These are phyloP conservation scores for Roridomyces roridus DNA, from an alignment of 768 basidiomycete genomes.

Conservation along the genomic window DNA sequence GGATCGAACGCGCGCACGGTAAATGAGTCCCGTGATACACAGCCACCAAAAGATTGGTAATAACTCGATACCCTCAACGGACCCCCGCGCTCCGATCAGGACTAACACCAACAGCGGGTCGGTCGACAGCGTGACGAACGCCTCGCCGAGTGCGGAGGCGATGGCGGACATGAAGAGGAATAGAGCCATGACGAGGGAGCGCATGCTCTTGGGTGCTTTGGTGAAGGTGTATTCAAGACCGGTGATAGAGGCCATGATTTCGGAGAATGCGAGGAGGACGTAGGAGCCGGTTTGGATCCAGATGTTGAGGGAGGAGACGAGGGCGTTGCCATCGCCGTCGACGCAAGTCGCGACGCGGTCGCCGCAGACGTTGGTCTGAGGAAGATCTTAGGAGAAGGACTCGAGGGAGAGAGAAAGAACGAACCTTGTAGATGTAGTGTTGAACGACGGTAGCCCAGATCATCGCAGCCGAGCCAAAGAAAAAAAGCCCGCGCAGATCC, in stretches of 20 bases:
- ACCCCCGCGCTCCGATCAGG: too few relatives aligned
- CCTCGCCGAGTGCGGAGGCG: constrained; percentile 54
- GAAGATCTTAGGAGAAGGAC: too few relatives aligned
- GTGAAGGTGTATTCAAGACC: constrained; percentile 51
- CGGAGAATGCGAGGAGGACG: constrained; percentile 47
- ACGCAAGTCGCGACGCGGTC: constrained; percentile 46
- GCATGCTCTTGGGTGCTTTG: constrained; percentile 62
- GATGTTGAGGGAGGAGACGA: constrained; percentile 49
- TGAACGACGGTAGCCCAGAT: constrained; percentile 51
- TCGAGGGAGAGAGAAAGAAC: background rate
- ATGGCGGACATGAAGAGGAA: constrained; percentile 51
- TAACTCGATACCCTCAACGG: too few relatives aligned
- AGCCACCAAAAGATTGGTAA: too few relatives aligned
- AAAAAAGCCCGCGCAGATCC: constrained; percentile 46
- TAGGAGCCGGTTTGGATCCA: constrained; percentile 61
- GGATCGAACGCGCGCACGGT: too few relatives aligned
- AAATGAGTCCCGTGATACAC: too few relatives aligned
- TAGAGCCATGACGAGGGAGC: constrained; percentile 62
- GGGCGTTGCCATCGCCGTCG: constrained; percentile 39
- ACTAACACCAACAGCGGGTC: constrained; percentile 64
- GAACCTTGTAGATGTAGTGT: constrained; percentile 56
- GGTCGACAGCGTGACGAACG: constrained; percentile 53
- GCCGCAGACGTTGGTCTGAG: constrained; percentile 52
- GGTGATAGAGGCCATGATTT: constrained; percentile 18
- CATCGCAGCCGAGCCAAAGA: constrained; percentile 40